Conservation (phyloP, 345 rosid species). For the Hirschfeldia incana region DNA sequence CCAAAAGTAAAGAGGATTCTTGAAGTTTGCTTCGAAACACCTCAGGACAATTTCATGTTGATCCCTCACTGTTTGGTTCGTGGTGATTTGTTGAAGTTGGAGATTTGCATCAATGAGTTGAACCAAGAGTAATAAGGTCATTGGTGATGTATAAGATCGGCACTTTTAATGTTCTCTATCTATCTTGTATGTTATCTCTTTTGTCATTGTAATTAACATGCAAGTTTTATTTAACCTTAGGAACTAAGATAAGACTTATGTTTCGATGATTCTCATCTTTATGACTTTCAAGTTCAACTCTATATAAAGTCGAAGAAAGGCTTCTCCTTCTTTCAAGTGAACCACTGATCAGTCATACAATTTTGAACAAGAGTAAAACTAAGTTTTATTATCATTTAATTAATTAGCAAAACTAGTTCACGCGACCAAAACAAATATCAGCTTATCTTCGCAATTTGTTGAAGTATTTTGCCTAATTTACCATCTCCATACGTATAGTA, state of each 20-base stretch:
- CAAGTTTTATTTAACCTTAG: background rate
- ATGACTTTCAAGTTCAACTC: background rate
- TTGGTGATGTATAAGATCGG: background rate
- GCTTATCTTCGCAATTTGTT: no score
- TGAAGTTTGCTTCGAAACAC: background rate
- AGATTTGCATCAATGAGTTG: background rate
- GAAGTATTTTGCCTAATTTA: no score
- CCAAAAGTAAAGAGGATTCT: background rate
- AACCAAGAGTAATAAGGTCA: background rate
- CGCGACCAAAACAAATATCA: no score
- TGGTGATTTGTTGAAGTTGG: background rate
- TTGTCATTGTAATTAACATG: background rate
- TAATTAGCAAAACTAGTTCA: no score
- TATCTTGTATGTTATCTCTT: background rate
- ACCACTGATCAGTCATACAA: background rate
- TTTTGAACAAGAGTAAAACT: no score
- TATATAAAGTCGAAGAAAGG: background rate
- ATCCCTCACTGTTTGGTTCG: background rate
- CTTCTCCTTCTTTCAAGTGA: background rate
- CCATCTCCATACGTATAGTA: no score
- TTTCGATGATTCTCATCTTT: background rate
- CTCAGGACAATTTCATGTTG: conserved; percentile 1
- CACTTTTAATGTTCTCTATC: background rate
- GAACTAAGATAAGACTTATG: background rate
- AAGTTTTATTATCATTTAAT: no score